Percentiles rank a stretch among this genome's conserved stretches.
These are phyloP conservation scores for Beta vulgaris DNA, from an alignment of 148 eudicot genomes.

Conservation along the genomic window DNA sequence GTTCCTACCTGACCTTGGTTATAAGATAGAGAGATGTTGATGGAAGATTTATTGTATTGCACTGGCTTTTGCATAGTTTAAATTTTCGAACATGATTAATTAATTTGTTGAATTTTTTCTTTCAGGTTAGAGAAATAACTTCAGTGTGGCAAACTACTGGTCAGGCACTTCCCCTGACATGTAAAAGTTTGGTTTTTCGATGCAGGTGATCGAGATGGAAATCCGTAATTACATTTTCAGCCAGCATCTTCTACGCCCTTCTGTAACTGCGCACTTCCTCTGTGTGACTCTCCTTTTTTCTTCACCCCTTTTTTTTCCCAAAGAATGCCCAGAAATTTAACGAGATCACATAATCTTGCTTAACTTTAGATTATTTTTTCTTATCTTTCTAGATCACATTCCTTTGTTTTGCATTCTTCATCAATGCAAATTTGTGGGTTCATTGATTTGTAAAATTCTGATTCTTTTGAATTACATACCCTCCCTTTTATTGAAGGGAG, in stretches of 20 bases:
- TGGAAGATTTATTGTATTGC: too few relatives aligned
- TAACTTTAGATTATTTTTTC: not conserved
- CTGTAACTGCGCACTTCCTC: slow-evolving; percentile 1
- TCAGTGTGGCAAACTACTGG: too few relatives aligned
- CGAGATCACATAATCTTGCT: not conserved
- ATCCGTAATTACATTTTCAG: too few relatives aligned
- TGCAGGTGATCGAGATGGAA: too few relatives aligned
- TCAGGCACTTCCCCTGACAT: too few relatives aligned
- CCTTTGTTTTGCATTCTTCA: not conserved
- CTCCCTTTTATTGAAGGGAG: not conserved
- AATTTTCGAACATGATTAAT: too few relatives aligned
- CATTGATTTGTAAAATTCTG: slow-evolving; percentile 4
- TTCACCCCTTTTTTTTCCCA: not conserved
- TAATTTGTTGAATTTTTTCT: too few relatives aligned
- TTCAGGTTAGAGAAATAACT: too few relatives aligned
- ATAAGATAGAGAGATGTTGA: too few relatives aligned
- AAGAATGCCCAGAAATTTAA: not conserved
- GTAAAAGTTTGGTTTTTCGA: too few relatives aligned
- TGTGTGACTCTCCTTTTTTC: not conserved
- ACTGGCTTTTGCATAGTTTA: too few relatives aligned
- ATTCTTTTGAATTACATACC: not conserved
- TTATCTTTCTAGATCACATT: not conserved
- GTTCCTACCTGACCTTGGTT: too few relatives aligned
- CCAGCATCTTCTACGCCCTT: not conserved
- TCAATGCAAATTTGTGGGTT: not conserved